Percentiles rank a stretch among this genome's conserved stretches.
Conservation (phyloP, 1,139 yeast genomes). For the Candida buenavistaensis region DNA sequence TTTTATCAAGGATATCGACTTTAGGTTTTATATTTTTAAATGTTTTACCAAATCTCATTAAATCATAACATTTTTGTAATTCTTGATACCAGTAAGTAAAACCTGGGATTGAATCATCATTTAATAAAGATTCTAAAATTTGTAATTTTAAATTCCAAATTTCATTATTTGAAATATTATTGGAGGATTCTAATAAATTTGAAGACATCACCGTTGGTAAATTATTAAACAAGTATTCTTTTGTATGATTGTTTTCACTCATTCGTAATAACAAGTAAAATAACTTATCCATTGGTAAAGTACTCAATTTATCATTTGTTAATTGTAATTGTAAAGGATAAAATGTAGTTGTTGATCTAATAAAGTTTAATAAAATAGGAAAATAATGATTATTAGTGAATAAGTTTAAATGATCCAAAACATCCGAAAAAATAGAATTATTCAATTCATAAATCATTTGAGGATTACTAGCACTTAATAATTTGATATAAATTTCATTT, state of each 20-base stretch:
- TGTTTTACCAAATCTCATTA: conserved; percentile 34
- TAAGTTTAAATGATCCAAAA: conserved; percentile 20
- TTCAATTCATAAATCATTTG: conserved; percentile 15
- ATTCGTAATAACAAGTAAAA: conserved; percentile 24
- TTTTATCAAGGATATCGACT: conserved; percentile 31
- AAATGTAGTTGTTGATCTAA: conserved; percentile 23
- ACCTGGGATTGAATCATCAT: conserved; percentile 18
- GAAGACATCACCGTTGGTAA: conserved; percentile 29
- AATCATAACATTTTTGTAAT: conserved; percentile 20
- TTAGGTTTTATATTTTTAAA: conserved; percentile 23
- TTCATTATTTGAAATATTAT: conserved; percentile 20
- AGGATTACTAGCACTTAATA: conserved; percentile 27
- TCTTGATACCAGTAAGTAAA: conserved; percentile 27
- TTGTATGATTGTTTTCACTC: conserved; percentile 25
- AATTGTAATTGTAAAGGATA: conserved; percentile 18
- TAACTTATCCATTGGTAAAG: conserved; percentile 27
- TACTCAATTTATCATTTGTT: conserved; percentile 18
- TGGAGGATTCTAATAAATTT: conserved; percentile 20
- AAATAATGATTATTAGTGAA: conserved; percentile 24
- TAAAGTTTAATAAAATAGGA: conserved; percentile 29
- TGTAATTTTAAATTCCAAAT: conserved; percentile 29
- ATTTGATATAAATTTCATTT: conserved; percentile 21
- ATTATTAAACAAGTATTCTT: conserved; percentile 24
- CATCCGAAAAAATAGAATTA: conserved; percentile 17
- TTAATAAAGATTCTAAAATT: conserved; percentile 24